phyloP scores from a whole-genome alignment of 441 rosid species.

The Populus tomentosa region DNA sequence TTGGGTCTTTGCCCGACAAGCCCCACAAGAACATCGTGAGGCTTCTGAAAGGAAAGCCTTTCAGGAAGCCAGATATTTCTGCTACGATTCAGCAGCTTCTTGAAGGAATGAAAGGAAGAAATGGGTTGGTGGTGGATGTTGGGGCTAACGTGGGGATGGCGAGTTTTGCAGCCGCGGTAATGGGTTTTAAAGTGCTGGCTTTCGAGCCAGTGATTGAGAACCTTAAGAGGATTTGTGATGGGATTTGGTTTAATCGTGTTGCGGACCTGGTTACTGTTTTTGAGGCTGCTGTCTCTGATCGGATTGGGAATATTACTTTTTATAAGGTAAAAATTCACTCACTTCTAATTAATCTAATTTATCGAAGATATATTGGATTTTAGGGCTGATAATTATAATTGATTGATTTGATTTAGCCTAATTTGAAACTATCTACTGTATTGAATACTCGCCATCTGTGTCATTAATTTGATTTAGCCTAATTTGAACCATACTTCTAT shows the following conservation, averaged over 20 bases:
- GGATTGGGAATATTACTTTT: conserved; percentile 71
- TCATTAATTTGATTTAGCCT: neutral
- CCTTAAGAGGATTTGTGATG: conserved; percentile 91
- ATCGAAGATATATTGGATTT: neutral
- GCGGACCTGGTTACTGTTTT: conserved; percentile 63
- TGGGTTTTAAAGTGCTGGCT: conserved; percentile 86
- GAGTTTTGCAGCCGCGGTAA: conserved; percentile 83
- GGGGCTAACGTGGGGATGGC: conserved; percentile 99
- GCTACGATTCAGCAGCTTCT: conserved; percentile 67
- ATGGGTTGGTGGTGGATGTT: conserved; percentile 76
- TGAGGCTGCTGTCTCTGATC: conserved; percentile 84
- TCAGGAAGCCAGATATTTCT: conserved; percentile 86
- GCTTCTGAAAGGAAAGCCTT: conserved; percentile 86
- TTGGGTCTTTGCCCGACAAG: conserved; percentile 81
- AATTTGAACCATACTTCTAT: neutral
- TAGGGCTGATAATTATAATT: neutral
- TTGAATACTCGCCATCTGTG: too few species aligned
- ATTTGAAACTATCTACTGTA: too few species aligned
- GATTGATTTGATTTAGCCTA: neutral
- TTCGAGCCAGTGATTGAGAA: conserved; percentile 93
- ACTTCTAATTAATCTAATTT: neutral
- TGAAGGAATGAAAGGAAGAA: conserved; percentile 35
- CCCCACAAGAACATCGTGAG: conserved; percentile 95
- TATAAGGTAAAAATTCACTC: conserved; percentile 56
- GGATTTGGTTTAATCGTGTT: conserved; percentile 84